phyloP scores from a whole-genome alignment of 495 filamentous ascomycete species.

The Penicillium arizonense region DNA sequence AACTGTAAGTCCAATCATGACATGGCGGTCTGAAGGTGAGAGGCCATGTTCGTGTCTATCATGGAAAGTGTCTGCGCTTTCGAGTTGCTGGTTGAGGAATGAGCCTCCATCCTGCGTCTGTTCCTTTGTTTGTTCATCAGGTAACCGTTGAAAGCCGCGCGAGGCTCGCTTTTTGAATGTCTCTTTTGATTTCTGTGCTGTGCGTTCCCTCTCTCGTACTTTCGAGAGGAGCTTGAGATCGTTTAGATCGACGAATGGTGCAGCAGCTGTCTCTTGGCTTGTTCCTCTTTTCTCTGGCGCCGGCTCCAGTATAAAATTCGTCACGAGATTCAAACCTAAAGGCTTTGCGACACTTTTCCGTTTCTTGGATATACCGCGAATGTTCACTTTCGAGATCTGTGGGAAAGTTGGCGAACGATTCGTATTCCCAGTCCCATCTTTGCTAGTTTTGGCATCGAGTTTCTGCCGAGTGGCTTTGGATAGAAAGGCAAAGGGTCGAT shows the following conservation, averaged over 20 bases:
- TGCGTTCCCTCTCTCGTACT: constrained; percentile 35
- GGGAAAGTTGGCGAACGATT: constrained; percentile 8
- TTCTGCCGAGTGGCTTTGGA: constrained; percentile 29
- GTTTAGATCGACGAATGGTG: constrained; percentile 38
- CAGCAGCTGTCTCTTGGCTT: constrained; percentile 1
- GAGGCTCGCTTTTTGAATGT: constrained; percentile 24
- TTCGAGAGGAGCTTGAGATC: constrained; percentile 40
- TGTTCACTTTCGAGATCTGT: constrained; percentile 9
- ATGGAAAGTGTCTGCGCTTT: constrained; percentile 13
- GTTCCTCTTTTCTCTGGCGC: constrained; percentile 8
- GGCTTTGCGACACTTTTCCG: constrained; percentile 46
- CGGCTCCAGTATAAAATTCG: constrained; percentile 40
- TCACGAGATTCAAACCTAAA: constrained; percentile 63
- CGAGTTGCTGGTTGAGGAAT: constrained; percentile 10
- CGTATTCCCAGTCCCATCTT: neutral
- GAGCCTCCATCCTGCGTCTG: constrained; percentile 14
- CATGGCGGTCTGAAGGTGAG: constrained; percentile 71
- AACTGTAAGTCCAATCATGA: constrained; percentile 76
- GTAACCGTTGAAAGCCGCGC: constrained; percentile 18
- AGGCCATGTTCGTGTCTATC: constrained; percentile 50
- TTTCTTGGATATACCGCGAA: constrained; percentile 35
- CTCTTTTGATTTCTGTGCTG: constrained; percentile 23
- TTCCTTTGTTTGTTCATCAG: constrained; percentile 7
- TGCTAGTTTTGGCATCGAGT: constrained; percentile 9
- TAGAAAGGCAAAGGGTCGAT: constrained; percentile 31